Conservation (phyloP, 805 yeast species). For the Helenozyma rhizophorensis region DNA sequence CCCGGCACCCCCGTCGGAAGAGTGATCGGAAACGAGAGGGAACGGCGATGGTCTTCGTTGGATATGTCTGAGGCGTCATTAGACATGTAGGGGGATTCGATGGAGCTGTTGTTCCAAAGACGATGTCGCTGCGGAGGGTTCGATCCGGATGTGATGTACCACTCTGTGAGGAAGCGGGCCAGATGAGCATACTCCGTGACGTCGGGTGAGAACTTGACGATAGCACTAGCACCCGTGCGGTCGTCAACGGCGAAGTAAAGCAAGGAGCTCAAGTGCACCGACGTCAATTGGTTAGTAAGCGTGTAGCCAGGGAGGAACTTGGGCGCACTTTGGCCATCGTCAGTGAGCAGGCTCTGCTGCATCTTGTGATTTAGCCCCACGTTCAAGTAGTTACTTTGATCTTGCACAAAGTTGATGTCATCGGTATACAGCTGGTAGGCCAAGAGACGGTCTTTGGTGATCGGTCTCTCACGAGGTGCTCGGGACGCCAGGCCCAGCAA, state of each 20-base stretch:
- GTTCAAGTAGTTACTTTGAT: constrained; percentile 18
- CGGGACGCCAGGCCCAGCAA: too few species aligned
- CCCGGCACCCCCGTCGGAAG: constrained; percentile 26
- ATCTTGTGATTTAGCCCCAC: constrained; percentile 6
- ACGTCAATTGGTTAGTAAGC: constrained; percentile 16
- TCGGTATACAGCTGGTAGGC: constrained; percentile 23
- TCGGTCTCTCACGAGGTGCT: not conserved
- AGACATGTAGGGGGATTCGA: constrained; percentile 1
- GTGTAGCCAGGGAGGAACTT: constrained; percentile 21
- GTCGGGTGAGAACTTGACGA: constrained; percentile 25
- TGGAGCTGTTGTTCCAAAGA: constrained; percentile 14
- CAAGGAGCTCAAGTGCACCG: constrained; percentile 8
- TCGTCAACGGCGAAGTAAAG: constrained; percentile 18
- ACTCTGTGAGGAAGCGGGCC: constrained; percentile 30
- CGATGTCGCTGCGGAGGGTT: constrained; percentile 16
- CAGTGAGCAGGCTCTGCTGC: constrained; percentile 5
- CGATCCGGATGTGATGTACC: constrained; percentile 28
- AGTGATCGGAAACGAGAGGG: constrained; percentile 16
- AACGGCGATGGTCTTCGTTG: not conserved
- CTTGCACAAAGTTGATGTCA: constrained; percentile 21
- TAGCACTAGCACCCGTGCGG: constrained; percentile 10
- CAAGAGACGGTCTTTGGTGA: constrained; percentile 12
- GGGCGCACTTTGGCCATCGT: constrained; percentile 13
- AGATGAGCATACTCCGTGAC: constrained; percentile 15
- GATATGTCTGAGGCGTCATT: not conserved